Evolutionary conservation across 1,284 basidiomycete species (phyloP).

Genomic region (Sporisorium graminicola): DNA sequence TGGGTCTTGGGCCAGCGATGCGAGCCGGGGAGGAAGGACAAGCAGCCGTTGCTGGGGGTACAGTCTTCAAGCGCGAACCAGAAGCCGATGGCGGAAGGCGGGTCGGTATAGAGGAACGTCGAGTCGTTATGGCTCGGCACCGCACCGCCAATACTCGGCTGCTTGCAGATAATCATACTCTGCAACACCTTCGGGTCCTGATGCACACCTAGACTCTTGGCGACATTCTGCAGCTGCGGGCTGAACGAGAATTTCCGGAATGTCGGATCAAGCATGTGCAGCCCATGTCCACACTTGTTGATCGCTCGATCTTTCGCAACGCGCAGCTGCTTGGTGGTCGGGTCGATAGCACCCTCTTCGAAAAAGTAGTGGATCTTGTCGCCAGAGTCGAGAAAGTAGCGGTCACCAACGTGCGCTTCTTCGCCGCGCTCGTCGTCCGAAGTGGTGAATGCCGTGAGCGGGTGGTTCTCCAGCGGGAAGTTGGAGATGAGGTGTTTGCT

Average conservation of each 20-base stretch:
- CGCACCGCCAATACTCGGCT: slow-evolving; percentile 64
- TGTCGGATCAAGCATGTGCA: slow-evolving; percentile 85
- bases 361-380: slow-evolving; percentile 85
- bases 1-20: slow-evolving; percentile 38
- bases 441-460: slow-evolving; percentile 90
- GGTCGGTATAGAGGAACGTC: slow-evolving; percentile 82
- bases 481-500: slow-evolving; percentile 79
- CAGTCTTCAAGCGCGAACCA: slow-evolving; percentile 91
- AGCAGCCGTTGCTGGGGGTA: slow-evolving; percentile 55
- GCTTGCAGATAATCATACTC: slow-evolving; percentile 80
- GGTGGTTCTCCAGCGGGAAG: slow-evolving; percentile 83
- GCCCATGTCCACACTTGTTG: slow-evolving; percentile 68
- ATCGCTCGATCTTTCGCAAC: slow-evolving; percentile 40
- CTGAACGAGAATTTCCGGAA: slow-evolving; percentile 72
- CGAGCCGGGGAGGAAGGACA: slow-evolving; percentile 56
- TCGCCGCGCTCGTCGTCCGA: slow-evolving; percentile 63
- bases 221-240: slow-evolving; percentile 42
- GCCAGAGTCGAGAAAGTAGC: slow-evolving; percentile 89
- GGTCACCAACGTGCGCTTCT: slow-evolving; percentile 75
- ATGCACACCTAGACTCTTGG: slow-evolving; percentile 46
- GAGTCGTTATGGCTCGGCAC: slow-evolving; percentile 73
- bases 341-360: slow-evolving; percentile 79
- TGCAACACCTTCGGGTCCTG: slow-evolving; percentile 78
- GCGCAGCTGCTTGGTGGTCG: slow-evolving; percentile 50
- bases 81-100: slow-evolving; percentile 89